A percentile compares a stretch with the other conserved stretches of the same genome.
Evolutionary conservation across 2,329 filamentous ascomycete species (phyloP).

Genomic region (Pseudogymnoascus sp.): DNA sequence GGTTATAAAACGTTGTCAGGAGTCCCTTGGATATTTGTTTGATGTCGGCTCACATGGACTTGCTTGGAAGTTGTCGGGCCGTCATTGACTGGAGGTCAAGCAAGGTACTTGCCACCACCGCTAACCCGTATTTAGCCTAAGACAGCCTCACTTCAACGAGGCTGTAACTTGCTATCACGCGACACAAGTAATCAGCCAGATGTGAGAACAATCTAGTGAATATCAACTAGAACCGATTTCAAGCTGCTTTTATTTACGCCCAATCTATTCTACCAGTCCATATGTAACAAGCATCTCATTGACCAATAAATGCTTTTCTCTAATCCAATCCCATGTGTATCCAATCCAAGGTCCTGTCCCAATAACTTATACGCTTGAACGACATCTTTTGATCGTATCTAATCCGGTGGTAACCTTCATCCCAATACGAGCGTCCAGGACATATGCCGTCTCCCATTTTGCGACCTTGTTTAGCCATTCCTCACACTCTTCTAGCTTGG

Average conservation of each 20-base stretch:
- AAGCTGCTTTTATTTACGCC: neutral
- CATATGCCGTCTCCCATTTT: conserved; percentile 63
- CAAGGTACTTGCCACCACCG: neutral
- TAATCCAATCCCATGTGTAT: neutral
- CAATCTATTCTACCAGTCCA: neutral
- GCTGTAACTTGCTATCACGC: neutral
- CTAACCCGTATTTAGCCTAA: neutral
- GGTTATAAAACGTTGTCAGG: neutral
- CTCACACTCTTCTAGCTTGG: conserved; percentile 52
- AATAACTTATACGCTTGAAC: conserved; percentile 5
- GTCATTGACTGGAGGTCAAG: neutral
- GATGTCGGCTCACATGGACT: neutral
- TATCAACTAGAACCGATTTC: neutral
- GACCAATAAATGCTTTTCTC: neutral
- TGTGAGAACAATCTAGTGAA: neutral
- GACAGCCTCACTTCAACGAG: neutral
- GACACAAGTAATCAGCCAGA: neutral
- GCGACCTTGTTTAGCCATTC: conserved; percentile 58
- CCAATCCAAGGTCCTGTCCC: neutral
- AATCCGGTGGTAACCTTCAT: conserved; percentile 63
- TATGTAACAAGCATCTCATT: neutral
- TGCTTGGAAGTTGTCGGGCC: neutral
- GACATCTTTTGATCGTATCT: conserved; percentile 45
- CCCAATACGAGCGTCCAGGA: conserved; percentile 66
- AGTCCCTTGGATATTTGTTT: neutral